These are phyloP conservation scores for Adansonia rubrostipa DNA, from an alignment of 441 rosid species.

Conservation along the genomic window DNA sequence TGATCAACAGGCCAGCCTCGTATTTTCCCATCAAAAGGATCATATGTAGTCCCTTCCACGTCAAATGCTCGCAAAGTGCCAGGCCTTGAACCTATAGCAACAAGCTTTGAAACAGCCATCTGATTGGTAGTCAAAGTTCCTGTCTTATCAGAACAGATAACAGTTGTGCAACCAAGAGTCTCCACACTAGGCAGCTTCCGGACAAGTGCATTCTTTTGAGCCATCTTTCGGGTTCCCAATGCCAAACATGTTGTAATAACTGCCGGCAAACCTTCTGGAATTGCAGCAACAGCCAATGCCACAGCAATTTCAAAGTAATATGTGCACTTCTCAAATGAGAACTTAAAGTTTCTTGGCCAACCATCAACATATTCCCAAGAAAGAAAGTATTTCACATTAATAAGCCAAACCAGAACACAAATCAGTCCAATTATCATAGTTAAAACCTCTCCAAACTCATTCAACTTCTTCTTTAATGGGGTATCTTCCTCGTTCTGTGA, in stretches of 20 bases:
- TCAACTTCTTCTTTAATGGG: slow-evolving; percentile 83
- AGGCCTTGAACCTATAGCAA: slow-evolving; percentile 73
- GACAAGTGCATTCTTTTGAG: slow-evolving; percentile 20
- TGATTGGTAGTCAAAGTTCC: slow-evolving; percentile 95
- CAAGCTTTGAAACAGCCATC: slow-evolving; percentile 87
- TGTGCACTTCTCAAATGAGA: slow-evolving; percentile 92
- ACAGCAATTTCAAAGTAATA: slow-evolving; percentile 94
- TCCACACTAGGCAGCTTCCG: slow-evolving; percentile 11
- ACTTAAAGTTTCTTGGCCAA: slow-evolving; percentile 80
- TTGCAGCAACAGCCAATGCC: slow-evolving; percentile 87
- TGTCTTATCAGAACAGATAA: slow-evolving; percentile 19
- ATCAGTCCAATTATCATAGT: slow-evolving; percentile 76
- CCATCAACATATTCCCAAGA: slow-evolving; percentile 86
- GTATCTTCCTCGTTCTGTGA: slow-evolving; percentile 80
- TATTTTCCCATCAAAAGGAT: slow-evolving; percentile 81
- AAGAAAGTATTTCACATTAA: slow-evolving; percentile 84
- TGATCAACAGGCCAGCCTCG: slow-evolving; percentile 68
- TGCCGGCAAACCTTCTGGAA: slow-evolving; percentile 89
- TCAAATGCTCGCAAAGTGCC: slow-evolving; percentile 74
- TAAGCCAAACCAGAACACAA: slow-evolving; percentile 83
- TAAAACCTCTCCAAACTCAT: slow-evolving; percentile 79
- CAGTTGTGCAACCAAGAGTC: slow-evolving; percentile 15
- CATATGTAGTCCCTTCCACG: slow-evolving; percentile 79
- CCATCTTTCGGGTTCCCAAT: slow-evolving; percentile 10
- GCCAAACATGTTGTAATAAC: slow-evolving; percentile 65